Evolutionary conservation across 176 grass and related monocot species (phyloP), one percentile per base, ranked within the genome.

Genomic region (Juncus effusus): DNA sequence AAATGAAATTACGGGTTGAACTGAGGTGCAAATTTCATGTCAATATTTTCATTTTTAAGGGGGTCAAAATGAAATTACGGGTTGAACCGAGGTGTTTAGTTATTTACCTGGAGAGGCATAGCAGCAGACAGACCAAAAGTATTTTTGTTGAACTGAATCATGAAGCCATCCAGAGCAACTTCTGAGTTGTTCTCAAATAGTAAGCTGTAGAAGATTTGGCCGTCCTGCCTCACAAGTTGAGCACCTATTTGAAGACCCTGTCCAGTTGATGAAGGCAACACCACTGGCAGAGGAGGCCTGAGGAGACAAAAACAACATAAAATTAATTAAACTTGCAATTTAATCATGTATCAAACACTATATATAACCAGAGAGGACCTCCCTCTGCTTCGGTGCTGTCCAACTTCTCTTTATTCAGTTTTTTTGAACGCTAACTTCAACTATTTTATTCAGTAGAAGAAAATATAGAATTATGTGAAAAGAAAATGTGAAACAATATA

Each of bases 111-210:
- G 74, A 99, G 81, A 82, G 94, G 85, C 65, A 78, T 85, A 62
- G 80, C 94, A 45, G 89, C 85, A 62, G 83, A 85, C 81, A 99
- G 72, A 73, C 94, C 88, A 80, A 99, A 93, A 40, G 94, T 87
- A 54, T 93, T 99, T 76, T 99, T 99, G 83, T 93, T 99, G 79
- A 99, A 99, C 76, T 99, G 94, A 58, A 99, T 99, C 94, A 99
- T 99, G 78, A 99, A 99, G 70, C 94, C 94, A 87, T 99, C 94
- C 49, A 93, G 71, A n/a, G 75, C 64, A 60, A 64, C 28, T 71
- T 90, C 83, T 16, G 88, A 80, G 55, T 77, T 77, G 62, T 99
- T 99, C 69, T 99, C 94, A 74, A 99, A 90, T 60, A 80, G 79
- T 64, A 99, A 69, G 55, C 77, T 78, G 51, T 99, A 99, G 62